phyloP scores from a whole-genome alignment of 2,329 filamentous ascomycete species.

The Grosmannia penicillata region DNA sequence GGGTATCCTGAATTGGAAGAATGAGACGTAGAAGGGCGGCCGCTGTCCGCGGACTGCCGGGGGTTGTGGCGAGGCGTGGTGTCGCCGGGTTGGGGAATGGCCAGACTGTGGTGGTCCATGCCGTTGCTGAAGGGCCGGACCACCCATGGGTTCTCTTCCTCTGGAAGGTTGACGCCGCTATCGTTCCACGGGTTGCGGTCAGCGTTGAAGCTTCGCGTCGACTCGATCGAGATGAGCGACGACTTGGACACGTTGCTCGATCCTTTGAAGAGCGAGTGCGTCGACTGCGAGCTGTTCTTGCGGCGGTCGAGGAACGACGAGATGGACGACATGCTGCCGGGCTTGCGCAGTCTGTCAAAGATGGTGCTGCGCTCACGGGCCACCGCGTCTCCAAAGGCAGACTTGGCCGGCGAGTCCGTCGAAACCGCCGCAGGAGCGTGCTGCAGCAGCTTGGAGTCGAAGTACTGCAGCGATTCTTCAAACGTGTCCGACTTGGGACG shows the following conservation, averaged over 20 bases:
- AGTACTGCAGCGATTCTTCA: constrained; percentile 91
- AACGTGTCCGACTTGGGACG: constrained; percentile 99
- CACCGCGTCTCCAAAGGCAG: constrained; percentile 68
- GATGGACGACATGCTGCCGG: constrained; percentile 85
- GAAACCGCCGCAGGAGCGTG: constrained; percentile 69
- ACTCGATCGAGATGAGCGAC: constrained; percentile 90
- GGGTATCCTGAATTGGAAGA: constrained; percentile 94
- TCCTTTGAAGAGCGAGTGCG: constrained; percentile 79
- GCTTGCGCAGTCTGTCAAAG: constrained; percentile 87
- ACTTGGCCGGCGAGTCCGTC: constrained; percentile 79
- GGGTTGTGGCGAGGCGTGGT: constrained; percentile 70
- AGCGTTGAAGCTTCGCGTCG: constrained; percentile 74
- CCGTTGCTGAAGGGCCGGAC: constrained; percentile 50
- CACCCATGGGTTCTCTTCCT: constrained; percentile 63
- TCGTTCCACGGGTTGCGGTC: constrained; percentile 98
- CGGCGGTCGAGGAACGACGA: constrained; percentile 91
- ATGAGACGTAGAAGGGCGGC: constrained; percentile 86
- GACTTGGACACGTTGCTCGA: constrained; percentile 85
- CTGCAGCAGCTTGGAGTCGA: constrained; percentile 91
- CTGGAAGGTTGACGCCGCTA: constrained; percentile 83
- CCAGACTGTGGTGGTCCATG: constrained; percentile 45
- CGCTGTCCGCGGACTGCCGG: constrained; percentile 78
- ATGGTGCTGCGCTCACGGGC: constrained; percentile 67
- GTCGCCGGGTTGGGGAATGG: constrained; percentile 61
- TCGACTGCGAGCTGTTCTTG: constrained; percentile 84